A percentile compares a stretch with the other conserved stretches of the same genome.
Conservation (phyloP, 1,284 basidiomycete species). For the Cutaneotrichosporon sp. region DNA sequence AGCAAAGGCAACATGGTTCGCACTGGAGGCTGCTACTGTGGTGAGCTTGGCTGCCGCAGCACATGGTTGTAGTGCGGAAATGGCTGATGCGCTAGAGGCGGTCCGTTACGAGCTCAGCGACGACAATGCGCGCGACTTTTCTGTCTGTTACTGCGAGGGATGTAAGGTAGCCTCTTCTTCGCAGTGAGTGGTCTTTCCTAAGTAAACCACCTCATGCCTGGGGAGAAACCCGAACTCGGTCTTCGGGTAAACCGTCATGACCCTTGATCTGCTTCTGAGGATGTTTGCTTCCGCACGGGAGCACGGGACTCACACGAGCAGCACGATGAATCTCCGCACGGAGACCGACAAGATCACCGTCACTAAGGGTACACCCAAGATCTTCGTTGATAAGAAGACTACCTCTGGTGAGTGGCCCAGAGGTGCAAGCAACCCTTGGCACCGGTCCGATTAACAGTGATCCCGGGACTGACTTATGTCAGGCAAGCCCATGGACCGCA, state of each 20-base stretch:
- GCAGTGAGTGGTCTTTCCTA: not conserved
- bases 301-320: slow-evolving; percentile 5
- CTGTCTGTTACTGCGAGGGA: slow-evolving; percentile 10
- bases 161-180: slow-evolving; percentile 8
- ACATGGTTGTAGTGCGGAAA: too few species aligned
- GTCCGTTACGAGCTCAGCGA: slow-evolving; percentile 9
- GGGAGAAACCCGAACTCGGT: too few species aligned
- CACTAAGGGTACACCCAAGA: slow-evolving; percentile 12
- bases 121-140: slow-evolving; percentile 4
- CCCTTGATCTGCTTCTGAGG: too few species aligned
- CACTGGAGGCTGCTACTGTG: slow-evolving; percentile 2
- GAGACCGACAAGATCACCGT: slow-evolving; percentile 3
- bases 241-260: too few species aligned
- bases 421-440: too few species aligned
- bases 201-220: too few species aligned
- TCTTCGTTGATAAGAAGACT: slow-evolving; percentile 6
- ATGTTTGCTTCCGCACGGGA: too few species aligned
- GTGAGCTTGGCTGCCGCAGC: too few species aligned
- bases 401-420: not conserved
- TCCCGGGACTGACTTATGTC: too few species aligned
- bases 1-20: not conserved
- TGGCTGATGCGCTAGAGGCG: too few species aligned
- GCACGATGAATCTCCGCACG: slow-evolving; percentile 12
- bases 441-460: too few species aligned
- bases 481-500: slow-evolving; percentile 14